These are phyloP conservation scores for Ganoderma leucocontextum DNA, from an alignment of 1,284 basidiomycete genomes.

Conservation along the genomic window DNA sequence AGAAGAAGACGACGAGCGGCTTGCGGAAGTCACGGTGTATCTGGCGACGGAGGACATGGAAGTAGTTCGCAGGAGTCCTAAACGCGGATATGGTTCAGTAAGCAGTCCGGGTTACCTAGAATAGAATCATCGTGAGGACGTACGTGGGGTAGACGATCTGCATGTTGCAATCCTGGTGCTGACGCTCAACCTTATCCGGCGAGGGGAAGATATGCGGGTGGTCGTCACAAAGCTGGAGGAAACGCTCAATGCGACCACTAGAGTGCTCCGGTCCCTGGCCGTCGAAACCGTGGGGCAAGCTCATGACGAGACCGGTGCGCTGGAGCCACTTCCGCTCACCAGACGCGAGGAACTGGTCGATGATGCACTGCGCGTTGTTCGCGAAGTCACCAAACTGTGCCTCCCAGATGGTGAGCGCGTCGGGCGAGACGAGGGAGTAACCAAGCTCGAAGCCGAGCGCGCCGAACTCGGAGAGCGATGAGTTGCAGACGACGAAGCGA, in stretches of 20 bases:
- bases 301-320: slow-evolving; percentile 92
- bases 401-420: slow-evolving; percentile 97
- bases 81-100: slow-evolving; percentile 14
- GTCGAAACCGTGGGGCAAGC: slow-evolving; percentile 96
- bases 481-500: slow-evolving; percentile 95
- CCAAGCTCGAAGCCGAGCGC: slow-evolving; percentile 98
- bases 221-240: slow-evolving; percentile 98
- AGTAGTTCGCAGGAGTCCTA: slow-evolving; percentile 92
- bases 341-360: slow-evolving; percentile 98
- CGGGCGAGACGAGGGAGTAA: slow-evolving; percentile 97
- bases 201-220: slow-evolving; percentile 93
- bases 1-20: slow-evolving; percentile 96
- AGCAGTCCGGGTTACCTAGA: slow-evolving; percentile 23
- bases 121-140: slow-evolving; percentile 41
- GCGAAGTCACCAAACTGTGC: slow-evolving; percentile 99
- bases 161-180: slow-evolving; percentile 99
- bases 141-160: slow-evolving; percentile 96
- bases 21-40: slow-evolving; percentile 97
- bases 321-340: slow-evolving; percentile 99
- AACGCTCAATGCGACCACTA: slow-evolving; percentile 94
- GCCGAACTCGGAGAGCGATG: slow-evolving; percentile 96
- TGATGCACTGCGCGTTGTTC: slow-evolving; percentile 97
- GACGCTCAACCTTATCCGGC: slow-evolving; percentile 89
- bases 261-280: slow-evolving; percentile 99
- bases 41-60: slow-evolving; percentile 95